A percentile compares a stretch with the other conserved stretches of the same genome.
phyloP scores from a whole-genome alignment of 805 yeast species.

The Cyberlindnera euphorbiae region DNA sequence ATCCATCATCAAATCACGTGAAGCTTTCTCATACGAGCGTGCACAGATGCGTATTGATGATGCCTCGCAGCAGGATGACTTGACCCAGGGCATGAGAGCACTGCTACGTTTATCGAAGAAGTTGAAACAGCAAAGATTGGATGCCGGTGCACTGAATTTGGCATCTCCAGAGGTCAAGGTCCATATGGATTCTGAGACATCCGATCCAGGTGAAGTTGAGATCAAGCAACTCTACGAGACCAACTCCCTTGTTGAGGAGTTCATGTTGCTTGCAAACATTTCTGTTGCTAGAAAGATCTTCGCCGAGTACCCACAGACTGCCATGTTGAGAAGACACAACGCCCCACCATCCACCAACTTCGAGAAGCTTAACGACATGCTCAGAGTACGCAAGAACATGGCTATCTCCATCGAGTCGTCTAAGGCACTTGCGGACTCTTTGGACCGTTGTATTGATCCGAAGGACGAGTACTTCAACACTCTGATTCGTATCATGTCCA shows the following conservation, averaged over 20 bases:
- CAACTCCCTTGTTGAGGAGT: slow-evolving; percentile 94
- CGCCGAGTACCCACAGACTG: slow-evolving; percentile 94
- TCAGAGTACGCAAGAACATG: slow-evolving; percentile 74
- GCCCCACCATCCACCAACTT: slow-evolving; percentile 96
- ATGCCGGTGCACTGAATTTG: slow-evolving; percentile 92
- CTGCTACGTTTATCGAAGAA: slow-evolving; percentile 75
- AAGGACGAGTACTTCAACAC: slow-evolving; percentile 90
- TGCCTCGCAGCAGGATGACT: slow-evolving; percentile 63
- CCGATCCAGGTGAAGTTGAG: slow-evolving; percentile 95
- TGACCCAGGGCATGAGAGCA: slow-evolving; percentile 86
- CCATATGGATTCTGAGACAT: slow-evolving; percentile 93
- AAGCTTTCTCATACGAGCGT: slow-evolving; percentile 90
- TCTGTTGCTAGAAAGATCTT: slow-evolving; percentile 91
- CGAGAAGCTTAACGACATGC: slow-evolving; percentile 83
- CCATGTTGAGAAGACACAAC: slow-evolving; percentile 96
- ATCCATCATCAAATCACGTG: slow-evolving; percentile 84
- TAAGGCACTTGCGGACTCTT: slow-evolving; percentile 86
- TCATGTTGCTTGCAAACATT: slow-evolving; percentile 95
- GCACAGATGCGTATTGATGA: slow-evolving; percentile 94
- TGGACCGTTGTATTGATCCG: slow-evolving; percentile 82
- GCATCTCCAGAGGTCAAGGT: slow-evolving; percentile 99
- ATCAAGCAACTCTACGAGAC: slow-evolving; percentile 84
- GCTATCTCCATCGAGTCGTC: slow-evolving; percentile 78
- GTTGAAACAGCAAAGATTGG: slow-evolving; percentile 78
- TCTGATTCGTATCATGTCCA: slow-evolving; percentile 89